phyloP scores from a whole-genome alignment of 2,329 filamentous ascomycete genomes.

The Scedosporium apiospermum region DNA sequence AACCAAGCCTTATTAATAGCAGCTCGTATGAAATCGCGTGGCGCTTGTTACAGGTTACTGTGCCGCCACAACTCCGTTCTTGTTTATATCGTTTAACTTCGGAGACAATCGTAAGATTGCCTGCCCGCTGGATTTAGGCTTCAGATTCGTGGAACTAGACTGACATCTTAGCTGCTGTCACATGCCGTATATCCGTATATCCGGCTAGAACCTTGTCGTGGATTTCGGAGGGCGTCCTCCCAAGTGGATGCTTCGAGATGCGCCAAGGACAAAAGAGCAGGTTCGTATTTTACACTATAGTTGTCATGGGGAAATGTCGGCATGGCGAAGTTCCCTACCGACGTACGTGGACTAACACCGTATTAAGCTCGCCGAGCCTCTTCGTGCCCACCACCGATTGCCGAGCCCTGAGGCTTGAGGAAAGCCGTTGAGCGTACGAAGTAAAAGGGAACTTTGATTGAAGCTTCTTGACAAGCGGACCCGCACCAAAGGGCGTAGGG shows the following conservation, averaged over 20 bases:
- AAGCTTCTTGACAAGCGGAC: too few relatives aligned
- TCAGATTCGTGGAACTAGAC: not conserved
- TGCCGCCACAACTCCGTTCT: not conserved
- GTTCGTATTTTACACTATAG: not conserved
- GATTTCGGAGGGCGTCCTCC: too few relatives aligned
- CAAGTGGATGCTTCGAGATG: not conserved
- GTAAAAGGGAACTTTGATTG: not conserved
- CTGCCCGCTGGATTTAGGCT: not conserved
- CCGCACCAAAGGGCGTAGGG: too few relatives aligned
- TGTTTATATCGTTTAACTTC: not conserved
- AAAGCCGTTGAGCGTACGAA: not conserved
- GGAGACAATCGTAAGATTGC: not conserved
- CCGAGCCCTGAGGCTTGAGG: not conserved
- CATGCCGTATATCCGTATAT: not conserved
- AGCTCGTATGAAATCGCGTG: not conserved
- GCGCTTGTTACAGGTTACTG: not conserved
- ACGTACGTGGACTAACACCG: too few relatives aligned
- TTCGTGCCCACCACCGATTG: not conserved
- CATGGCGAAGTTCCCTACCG: not conserved
- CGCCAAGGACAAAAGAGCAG: too few relatives aligned
- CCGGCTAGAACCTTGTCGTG: not conserved
- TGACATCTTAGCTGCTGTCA: not conserved
- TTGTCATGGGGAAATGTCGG: not conserved
- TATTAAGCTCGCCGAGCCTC: not conserved
- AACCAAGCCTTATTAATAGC: not conserved